Base-by-base conservation (phyloP, 129 eudicot species). In the Pseudognaphalium luteoalbum region DNA sequence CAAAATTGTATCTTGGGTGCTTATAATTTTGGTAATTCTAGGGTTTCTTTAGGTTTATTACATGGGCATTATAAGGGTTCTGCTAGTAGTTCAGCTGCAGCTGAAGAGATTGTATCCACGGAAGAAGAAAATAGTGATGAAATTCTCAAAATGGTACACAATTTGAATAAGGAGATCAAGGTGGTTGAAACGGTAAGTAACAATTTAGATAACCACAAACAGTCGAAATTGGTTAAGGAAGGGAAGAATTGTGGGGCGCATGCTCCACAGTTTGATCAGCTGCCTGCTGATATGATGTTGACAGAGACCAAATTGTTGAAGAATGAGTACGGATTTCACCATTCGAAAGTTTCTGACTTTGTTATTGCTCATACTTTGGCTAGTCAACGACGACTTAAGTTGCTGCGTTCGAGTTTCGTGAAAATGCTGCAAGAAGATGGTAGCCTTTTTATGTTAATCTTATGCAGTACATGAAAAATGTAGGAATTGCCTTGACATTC, bases 241-340 rank as follows among this genome's bases (percentile, higher is more conserved):
- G 96, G 91, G 86, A 85, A 80, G 83, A 81, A 81, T 58, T 59
- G 87, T 56, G 71, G 78, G 7, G 83, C 87, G 0, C 83, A 87
- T 83, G 96, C 93, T 0, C 88, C 91, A 0, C 86, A 69, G 66
- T 85, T 90, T 42, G 91, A 91, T 87, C 91, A 73, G 17, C 77
- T 93, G 86, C 98, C 96, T 1, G 93, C 98, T 2, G 96, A 80
- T 78, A 93, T 88, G 97, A 91, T 91, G 98, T 86, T 91, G 0
- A 93, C 87, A 44, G 91, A 91, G 20, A 86, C 97, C 6, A 71
- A 78, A 67, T 41, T 81, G 57, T 69, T 93, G 87, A 89, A 73
- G 63, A 85, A 76, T 73, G 89, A 80, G 74, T 81, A 82, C 44
- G 90, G 89, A 25, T 76, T 88, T 80, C 81, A 35, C 81, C 91